A percentile compares a stretch with the other conserved stretches of the same genome.
Evolutionary conservation across 2,329 filamentous ascomycete species (phyloP).

Genomic region (Calonectria ilicicola): DNA sequence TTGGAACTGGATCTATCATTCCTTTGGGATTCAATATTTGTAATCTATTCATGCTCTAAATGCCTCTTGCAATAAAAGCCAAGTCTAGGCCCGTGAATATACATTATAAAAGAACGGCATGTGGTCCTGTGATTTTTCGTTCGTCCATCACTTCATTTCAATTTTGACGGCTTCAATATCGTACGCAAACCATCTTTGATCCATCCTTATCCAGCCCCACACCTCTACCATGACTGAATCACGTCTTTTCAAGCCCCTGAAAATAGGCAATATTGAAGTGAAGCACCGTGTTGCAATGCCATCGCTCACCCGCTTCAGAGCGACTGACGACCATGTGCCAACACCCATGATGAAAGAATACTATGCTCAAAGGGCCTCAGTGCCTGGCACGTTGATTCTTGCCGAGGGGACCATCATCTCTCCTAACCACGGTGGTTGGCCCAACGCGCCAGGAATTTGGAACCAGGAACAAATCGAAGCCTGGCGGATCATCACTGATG

Average conservation of each 20-base stretch:
- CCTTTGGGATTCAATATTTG: not conserved
- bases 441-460: conserved; percentile 70
- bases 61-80: not conserved
- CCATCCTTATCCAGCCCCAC: not conserved
- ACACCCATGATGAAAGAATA: conserved; percentile 55
- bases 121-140: too few relatives aligned
- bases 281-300: conserved; percentile 65
- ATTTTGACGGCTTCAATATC: not conserved
- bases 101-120: not conserved
- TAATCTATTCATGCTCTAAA: not conserved
- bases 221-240: conserved; percentile 28
- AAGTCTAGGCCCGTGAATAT: too few relatives aligned
- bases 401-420: conserved; percentile 58
- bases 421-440: conserved; percentile 45
- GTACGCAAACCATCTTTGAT: not conserved
- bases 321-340: conserved; percentile 49
- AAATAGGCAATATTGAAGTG: conserved; percentile 53
- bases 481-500: conserved; percentile 72
- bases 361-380: conserved; percentile 57
- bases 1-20: not conserved
- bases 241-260: conserved; percentile 57
- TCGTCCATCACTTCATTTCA: not conserved
- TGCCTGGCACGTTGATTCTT: conserved; percentile 57
- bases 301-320: conserved; percentile 66
- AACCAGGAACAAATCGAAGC: conserved; percentile 65